phyloP scores from a whole-genome alignment of 129 eudicot genomes.

The Chrysanthemum seticuspe region DNA sequence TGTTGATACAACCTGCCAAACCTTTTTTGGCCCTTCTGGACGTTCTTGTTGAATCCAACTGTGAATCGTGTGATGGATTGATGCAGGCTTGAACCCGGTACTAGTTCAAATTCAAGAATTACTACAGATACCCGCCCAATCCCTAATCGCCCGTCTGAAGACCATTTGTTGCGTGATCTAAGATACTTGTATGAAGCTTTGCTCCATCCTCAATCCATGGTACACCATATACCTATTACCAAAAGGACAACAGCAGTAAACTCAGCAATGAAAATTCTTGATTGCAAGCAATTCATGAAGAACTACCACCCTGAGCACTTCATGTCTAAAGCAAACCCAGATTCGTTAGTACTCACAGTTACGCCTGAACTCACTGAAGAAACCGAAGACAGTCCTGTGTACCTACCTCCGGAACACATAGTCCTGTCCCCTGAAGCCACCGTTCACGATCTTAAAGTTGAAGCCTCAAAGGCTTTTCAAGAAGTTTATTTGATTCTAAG shows the following conservation, averaged over 20 bases:
- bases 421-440: conserved; percentile 62
- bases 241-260: conserved; percentile 36
- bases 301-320: conserved; percentile 55
- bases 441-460: conserved; percentile 58
- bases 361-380: conserved; percentile 52
- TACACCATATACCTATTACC: conserved; percentile 31
- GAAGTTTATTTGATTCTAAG: conserved; percentile 71
- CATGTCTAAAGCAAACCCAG: conserved; percentile 25
- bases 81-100: conserved; percentile 66
- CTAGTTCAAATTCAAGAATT: too few species aligned
- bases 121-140: conserved; percentile 10
- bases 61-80: not conserved
- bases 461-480: conserved; percentile 75
- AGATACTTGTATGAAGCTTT: conserved; percentile 62
- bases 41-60: not conserved
- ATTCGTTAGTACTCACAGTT: conserved; percentile 52
- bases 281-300: conserved; percentile 93
- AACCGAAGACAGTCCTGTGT: conserved; percentile 29
- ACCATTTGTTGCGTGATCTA: conserved; percentile 56
- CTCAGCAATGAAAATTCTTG: conserved; percentile 66
- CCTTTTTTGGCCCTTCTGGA: not conserved
- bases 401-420: conserved; percentile 69
- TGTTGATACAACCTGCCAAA: too few species aligned
- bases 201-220: conserved; percentile 59
- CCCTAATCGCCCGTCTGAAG: conserved; percentile 46